These are phyloP conservation scores for Hydrangea macrophylla DNA, from an alignment of 148 eudicot species.

Conservation along the genomic window DNA sequence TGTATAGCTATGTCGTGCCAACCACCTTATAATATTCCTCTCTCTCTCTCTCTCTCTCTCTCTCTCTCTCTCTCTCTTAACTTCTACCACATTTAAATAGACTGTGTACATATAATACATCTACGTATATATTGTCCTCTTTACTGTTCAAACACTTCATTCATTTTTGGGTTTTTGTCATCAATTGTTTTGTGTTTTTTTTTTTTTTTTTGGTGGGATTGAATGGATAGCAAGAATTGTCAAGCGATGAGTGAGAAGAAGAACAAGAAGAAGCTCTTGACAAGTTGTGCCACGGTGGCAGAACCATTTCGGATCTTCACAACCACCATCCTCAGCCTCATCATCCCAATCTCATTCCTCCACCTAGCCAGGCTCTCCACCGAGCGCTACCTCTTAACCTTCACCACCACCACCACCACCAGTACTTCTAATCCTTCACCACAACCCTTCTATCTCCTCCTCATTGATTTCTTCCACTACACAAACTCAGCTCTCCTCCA, in stretches of 20 bases:
- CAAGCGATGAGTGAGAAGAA: slow-evolving; percentile 28
- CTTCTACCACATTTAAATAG: background rate
- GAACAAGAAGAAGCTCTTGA: slow-evolving; percentile 15
- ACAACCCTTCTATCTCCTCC: slow-evolving; percentile 15
- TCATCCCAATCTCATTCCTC: slow-evolving; percentile 77
- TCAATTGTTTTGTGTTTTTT: too few species aligned
- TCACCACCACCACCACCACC: too few species aligned
- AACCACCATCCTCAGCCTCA: slow-evolving; percentile 66
- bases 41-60: too few species aligned
- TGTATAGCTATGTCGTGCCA: slow-evolving; percentile 48
- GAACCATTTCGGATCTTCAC: slow-evolving; percentile 46
- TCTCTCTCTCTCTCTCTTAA: too few species aligned
- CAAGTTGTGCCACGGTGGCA: slow-evolving; percentile 9
- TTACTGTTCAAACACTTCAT: slow-evolving; percentile 17
- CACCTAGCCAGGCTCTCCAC: slow-evolving; percentile 67
- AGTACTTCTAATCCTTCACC: slow-evolving; percentile 17
- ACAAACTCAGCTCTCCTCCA: slow-evolving; percentile 52
- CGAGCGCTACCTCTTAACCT: slow-evolving; percentile 42
- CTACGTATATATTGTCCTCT: slow-evolving; percentile 9
- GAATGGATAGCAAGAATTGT: slow-evolving; percentile 43
- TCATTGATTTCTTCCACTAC: slow-evolving; percentile 36
- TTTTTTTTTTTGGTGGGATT: slow-evolving; percentile 1
- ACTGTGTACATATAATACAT: slow-evolving; percentile 13
- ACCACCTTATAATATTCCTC: slow-evolving; percentile 36
- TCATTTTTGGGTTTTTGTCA: too few species aligned